Percentiles rank a stretch among this genome's conserved stretches.
Evolutionary conservation across 306 rosid species (phyloP).

Genomic region (Crotalaria pallida): DNA sequence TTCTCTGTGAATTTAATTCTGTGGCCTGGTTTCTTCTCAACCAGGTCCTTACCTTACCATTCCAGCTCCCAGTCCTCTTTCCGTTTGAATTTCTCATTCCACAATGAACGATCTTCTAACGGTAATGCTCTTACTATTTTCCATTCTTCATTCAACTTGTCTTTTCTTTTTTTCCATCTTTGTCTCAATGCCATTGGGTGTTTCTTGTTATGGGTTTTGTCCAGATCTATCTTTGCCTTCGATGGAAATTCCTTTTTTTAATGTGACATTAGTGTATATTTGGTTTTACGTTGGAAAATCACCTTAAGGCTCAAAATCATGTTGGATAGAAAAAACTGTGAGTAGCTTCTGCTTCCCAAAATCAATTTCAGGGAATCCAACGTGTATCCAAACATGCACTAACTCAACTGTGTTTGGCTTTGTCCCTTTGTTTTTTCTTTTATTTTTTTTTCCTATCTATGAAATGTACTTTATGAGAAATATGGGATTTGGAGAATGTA

Average conservation of each 20-base stretch:
- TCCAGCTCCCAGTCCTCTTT: not conserved
- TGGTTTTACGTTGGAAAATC: too few relatives aligned
- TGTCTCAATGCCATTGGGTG: slow-evolving; percentile 18
- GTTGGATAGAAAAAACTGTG: too few relatives aligned
- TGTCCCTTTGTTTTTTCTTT: not conserved
- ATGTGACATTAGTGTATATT: too few relatives aligned
- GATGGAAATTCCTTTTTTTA: not conserved
- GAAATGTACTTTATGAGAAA: slow-evolving; percentile 7
- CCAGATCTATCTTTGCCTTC: slow-evolving; percentile 28
- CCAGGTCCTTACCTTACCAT: slow-evolving; percentile 49
- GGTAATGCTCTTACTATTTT: slow-evolving; percentile 41
- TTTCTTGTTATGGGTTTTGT: slow-evolving; percentile 18
- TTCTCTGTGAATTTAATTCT: slow-evolving; percentile 17
- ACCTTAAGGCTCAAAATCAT: too few relatives aligned
- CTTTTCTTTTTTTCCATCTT: not conserved
- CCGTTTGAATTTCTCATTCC: slow-evolving; percentile 15
- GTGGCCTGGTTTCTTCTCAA: slow-evolving; percentile 47
- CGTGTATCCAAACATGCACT: too few relatives aligned
- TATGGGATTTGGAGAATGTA: slow-evolving; percentile 11
- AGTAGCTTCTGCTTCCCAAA: too few relatives aligned
- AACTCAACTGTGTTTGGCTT: not conserved
- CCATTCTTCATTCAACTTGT: not conserved
- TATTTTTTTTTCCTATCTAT: slow-evolving; percentile 17
- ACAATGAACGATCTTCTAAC: slow-evolving; percentile 88
- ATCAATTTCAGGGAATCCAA: too few relatives aligned